Evolutionary conservation across 148 eudicot species (phyloP).

Genomic region (Talinum fruticosum): DNA sequence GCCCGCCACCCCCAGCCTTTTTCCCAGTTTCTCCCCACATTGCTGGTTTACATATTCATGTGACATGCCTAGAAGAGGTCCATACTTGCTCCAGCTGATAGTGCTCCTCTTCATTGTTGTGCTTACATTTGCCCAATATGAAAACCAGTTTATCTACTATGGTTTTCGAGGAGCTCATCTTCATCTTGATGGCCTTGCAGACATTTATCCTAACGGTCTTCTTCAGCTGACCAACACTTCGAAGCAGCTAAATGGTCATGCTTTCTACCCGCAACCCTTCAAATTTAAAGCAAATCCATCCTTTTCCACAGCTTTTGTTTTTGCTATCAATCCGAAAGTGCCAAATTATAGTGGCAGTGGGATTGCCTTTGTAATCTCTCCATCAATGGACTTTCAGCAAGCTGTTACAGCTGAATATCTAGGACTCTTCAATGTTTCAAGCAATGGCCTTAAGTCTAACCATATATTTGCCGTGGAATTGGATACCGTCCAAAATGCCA

Average conservation of each 20-base stretch:
- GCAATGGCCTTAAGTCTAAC: slow-evolving; percentile 8
- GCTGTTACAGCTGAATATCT: not conserved
- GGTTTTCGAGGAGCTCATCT: slow-evolving; percentile 16
- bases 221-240: slow-evolving; percentile 6
- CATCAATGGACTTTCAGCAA: not conserved
- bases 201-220: slow-evolving; percentile 7
- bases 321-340: slow-evolving; percentile 13
- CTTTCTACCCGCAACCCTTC: slow-evolving; percentile 3
- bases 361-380: slow-evolving; percentile 23
- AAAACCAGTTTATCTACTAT: slow-evolving; percentile 11
- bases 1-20: too few relatives aligned
- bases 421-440: slow-evolving; percentile 19
- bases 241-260: slow-evolving; percentile 5
- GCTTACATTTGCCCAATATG: not conserved
- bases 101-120: not conserved
- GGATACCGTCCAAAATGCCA: not conserved
- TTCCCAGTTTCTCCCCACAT: too few relatives aligned
- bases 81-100: not conserved
- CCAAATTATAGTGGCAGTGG: slow-evolving; percentile 4
- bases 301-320: slow-evolving; percentile 24
- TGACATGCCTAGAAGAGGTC: not conserved
- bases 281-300: not conserved
- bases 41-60: not conserved
- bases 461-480: slow-evolving; percentile 29
- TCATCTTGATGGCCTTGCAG: slow-evolving; percentile 7